Percentiles rank a stretch among this genome's conserved stretches.
These are phyloP conservation scores for Arabidopsis lyrata DNA, from an alignment of 441 rosid species.

Conservation along the genomic window DNA sequence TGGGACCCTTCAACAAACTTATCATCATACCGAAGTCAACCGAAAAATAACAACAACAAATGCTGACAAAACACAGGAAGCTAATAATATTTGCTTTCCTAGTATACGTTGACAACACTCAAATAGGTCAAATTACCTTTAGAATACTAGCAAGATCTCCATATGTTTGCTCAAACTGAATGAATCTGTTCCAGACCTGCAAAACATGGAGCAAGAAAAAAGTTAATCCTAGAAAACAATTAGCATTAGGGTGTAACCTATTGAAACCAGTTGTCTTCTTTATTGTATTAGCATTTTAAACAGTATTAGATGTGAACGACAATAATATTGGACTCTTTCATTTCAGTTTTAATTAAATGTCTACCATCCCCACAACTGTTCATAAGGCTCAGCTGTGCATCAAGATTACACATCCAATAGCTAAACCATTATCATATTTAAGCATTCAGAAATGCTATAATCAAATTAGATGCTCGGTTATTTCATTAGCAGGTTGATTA, in stretches of 20 bases:
- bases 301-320: constrained; percentile 20
- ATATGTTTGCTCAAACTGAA: constrained; percentile 89
- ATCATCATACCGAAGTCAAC: constrained; percentile 15
- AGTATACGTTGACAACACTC: constrained; percentile 20
- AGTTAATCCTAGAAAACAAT: constrained; percentile 14
- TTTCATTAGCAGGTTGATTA: constrained; percentile 10
- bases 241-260: constrained; percentile 21
- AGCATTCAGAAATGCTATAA: constrained; percentile 23
- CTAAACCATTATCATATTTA: constrained; percentile 15
- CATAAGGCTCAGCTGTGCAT: constrained; percentile 3
- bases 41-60: background rate
- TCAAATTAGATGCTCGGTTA: constrained; percentile 11
- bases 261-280: background rate
- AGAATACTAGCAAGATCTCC: constrained; percentile 94
- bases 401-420: background rate
- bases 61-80: constrained; percentile 18
- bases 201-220: constrained; percentile 33
- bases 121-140: constrained; percentile 64
- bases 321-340: constrained; percentile 1
- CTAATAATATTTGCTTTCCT: constrained; percentile 4
- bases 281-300: constrained; percentile 12
- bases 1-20: constrained; percentile 25
- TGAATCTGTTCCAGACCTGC: constrained; percentile 91
- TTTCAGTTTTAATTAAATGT: background rate
- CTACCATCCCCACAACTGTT: background rate